Evolutionary conservation across 139 green algal species (phyloP).

Genomic region (Closterium sp.): DNA sequence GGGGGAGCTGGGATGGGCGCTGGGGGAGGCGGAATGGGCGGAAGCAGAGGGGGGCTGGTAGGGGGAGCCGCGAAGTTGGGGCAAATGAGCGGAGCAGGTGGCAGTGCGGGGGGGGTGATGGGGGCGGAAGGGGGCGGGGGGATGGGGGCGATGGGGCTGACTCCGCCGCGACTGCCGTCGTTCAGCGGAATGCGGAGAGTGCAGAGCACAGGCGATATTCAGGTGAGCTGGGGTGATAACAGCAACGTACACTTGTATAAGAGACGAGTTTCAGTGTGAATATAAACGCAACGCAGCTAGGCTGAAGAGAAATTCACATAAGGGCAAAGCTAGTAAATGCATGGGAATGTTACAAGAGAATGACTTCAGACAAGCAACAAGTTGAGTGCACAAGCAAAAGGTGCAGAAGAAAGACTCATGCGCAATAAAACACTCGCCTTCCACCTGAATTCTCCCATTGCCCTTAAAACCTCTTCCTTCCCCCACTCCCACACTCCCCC

Average conservation of each 20-base stretch:
- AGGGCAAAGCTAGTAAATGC: too few species aligned
- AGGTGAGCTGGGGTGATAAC: neutral
- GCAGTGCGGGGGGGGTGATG: neutral
- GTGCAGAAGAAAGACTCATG: too few species aligned
- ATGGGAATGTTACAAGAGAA: too few species aligned
- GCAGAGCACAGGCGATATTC: neutral
- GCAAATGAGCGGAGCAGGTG: neutral
- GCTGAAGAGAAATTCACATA: too few species aligned
- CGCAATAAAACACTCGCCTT: too few species aligned
- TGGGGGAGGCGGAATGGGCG: neutral
- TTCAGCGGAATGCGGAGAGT: neutral
- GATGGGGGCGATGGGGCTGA: neutral
- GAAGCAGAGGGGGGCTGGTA: neutral
- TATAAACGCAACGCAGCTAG: too few species aligned
- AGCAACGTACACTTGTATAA: too few species aligned
- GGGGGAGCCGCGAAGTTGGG: neutral
- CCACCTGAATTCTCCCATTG: too few species aligned
- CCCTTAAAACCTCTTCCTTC: too few species aligned
- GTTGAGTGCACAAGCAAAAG: too few species aligned
- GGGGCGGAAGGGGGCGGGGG: neutral
- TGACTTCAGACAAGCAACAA: too few species aligned
- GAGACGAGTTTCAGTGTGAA: too few species aligned
- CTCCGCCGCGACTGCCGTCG: neutral
- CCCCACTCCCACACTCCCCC: slow-evolving; percentile 48
- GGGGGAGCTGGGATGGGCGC: neutral